These are phyloP conservation scores for Aeminium ludgeri DNA, from an alignment of 495 filamentous ascomycete genomes.

Conservation along the genomic window DNA sequence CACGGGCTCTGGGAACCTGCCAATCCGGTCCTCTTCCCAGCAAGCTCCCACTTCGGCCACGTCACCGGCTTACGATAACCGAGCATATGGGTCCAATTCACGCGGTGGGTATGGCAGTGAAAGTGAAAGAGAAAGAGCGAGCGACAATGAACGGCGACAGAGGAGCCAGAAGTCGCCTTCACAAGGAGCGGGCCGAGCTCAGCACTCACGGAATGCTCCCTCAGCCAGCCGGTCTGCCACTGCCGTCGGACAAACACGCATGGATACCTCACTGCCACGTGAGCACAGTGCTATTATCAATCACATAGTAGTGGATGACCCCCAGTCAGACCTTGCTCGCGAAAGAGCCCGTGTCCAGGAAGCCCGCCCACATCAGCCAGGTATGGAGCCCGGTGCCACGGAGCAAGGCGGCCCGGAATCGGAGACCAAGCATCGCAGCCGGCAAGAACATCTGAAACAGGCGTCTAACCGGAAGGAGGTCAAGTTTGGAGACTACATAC, in stretches of 20 bases:
- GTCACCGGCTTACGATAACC: conserved; percentile 1
- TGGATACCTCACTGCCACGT: conserved; percentile 35
- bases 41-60: conserved; percentile 19
- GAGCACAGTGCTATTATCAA: conserved; percentile 61
- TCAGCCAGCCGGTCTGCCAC: conserved; percentile 29
- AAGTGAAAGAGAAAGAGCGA: conserved; percentile 14
- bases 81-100: conserved; percentile 4
- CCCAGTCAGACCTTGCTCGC: conserved; percentile 58
- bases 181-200: conserved; percentile 24
- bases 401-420: conserved; percentile 39
- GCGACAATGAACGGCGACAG: conserved; percentile 22
- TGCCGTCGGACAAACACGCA: conserved; percentile 23
- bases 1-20: conserved; percentile 30
- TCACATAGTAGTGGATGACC: conserved; percentile 61
- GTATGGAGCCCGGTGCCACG: conserved; percentile 35
- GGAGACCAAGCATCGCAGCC: conserved; percentile 44
- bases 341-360: conserved; percentile 56
- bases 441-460: conserved; percentile 54
- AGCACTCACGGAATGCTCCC: conserved; percentile 19
- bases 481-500: conserved; percentile 83
- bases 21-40: conserved; percentile 44
- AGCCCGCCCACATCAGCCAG: conserved; percentile 37
- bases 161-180: conserved; percentile 24
- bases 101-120: conserved; percentile 12
- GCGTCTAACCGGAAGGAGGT: conserved; percentile 51